Evolutionary conservation across 2,329 filamentous ascomycete species (phyloP), one percentile per base, ranked within the genome.

Genomic region (Venturia aucupariae): DNA sequence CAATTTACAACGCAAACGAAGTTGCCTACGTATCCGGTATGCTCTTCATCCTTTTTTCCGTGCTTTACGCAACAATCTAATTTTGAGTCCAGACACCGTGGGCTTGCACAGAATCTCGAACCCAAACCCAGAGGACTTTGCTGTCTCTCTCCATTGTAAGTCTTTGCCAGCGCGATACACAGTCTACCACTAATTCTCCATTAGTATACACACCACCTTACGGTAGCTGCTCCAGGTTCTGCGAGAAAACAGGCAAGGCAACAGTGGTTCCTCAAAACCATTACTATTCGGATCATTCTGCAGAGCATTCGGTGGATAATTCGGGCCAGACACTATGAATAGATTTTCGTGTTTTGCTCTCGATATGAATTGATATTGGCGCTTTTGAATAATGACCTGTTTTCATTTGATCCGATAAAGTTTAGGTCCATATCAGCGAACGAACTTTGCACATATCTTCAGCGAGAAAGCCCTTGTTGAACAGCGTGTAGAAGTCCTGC

Each of bases 1-100:
- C 84, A 46, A 82, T 81, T 51, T 89, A 91, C 71, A 77, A 80
- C 61, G 81, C 87, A 72, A 88, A 93, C 68, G 80, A 88, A 67
- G 90, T 96, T 46, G 88, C 90, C 10, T 96, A 96, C 75, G 96
- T 97, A 87, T 89, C 90, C 46, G 92, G 96, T 74, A 74, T 91
- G 77, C 85, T 39, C 24, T 6, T 32, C 19, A 24, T 7, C 3
- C 8, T 46, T 46, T 7, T 46, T 46, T 1, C 15, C 17, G 17
- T 4, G 10, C 7, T 22, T 46, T 46, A 7, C 44, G 24, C 8
- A 46, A 0, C 8, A 51, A 24, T 24, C 51, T 57, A 35, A 57
- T 24, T 27, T 35, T 13, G 27, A 19, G 7, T 11, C 6, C 44
- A 64, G 62, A 64, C 22, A 57, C 24, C 8, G 30, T 96, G 35